Base-by-base conservation (phyloP, 75 land plant species). In the Pseudotsuga menziesii region DNA sequence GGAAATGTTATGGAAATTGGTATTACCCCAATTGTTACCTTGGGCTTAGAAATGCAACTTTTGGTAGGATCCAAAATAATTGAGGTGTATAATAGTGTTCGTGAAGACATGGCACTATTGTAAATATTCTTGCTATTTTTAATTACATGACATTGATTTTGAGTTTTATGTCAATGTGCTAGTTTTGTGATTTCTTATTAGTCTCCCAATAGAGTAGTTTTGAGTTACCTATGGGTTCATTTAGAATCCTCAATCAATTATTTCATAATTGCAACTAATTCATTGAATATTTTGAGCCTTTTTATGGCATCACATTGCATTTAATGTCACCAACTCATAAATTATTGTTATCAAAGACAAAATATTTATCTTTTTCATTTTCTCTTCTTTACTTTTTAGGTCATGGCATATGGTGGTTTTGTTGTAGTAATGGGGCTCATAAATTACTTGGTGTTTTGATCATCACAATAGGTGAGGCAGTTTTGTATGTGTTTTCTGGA, bases 381-480 rank as follows among this genome's bases (percentile, higher is more conserved):
- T n/a, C n/a, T n/a, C n/a, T n/a, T n/a, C n/a, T n/a, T n/a, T n/a
- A n/a, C n/a, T n/a, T n/a, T n/a, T n/a, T n/a, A n/a, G n/a, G n/a
- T n/a, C n/a, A n/a, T n/a, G n/a, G n/a, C n/a, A n/a, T n/a, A n/a
- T n/a, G n/a, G n/a, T n/a, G n/a, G n/a, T n/a, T n/a, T n/a, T n/a
- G n/a, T n/a, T n/a, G n/a, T n/a, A n/a, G n/a, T n/a, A n/a, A n/a
- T n/a, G n/a, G n/a, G n/a, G n/a, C n/a, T n/a, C n/a, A n/a, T n/a
- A n/a, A n/a, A n/a, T n/a, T n/a, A n/a, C n/a, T n/a, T n/a, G n/a
- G n/a, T n/a, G n/a, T n/a, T n/a, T n/a, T n/a, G 35, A 32, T 93
- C 78, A 93, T 93, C 77, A 91, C 95, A 22, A 86, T 93, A 66
- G 93, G 95, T 32, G 93, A 93, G 79, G 95, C 95, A 12, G 93